Percentiles rank a stretch among this genome's conserved stretches.
phyloP scores from a whole-genome alignment of 257 asterid species.

The Paraleonurus japonicus region DNA sequence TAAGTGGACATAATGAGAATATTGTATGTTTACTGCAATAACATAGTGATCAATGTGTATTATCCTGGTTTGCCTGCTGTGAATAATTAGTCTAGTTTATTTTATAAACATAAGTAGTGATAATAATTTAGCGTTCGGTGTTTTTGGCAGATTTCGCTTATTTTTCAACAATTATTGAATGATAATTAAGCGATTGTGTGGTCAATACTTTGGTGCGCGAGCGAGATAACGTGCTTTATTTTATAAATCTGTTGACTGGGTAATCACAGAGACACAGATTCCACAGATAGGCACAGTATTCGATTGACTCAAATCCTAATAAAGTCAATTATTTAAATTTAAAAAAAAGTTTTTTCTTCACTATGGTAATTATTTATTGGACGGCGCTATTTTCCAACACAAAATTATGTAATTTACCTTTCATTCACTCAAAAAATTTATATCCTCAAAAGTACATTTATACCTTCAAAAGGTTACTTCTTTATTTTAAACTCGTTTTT shows the following conservation, averaged over 20 bases:
- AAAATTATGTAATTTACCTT: too few species aligned
- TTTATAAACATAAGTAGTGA: too few species aligned
- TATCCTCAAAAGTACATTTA: too few species aligned
- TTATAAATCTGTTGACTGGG: neutral
- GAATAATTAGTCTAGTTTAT: too few species aligned
- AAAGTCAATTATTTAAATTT: neutral
- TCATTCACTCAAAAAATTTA: too few species aligned
- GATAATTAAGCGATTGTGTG: neutral
- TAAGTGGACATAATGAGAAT: neutral
- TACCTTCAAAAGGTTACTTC: too few species aligned
- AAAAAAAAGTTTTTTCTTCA: too few species aligned
- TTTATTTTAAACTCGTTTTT: too few species aligned
- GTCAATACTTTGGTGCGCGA: neutral
- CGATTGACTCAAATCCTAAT: neutral
- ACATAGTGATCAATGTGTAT: neutral
- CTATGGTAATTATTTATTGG: neutral
- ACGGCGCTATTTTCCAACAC: too few species aligned
- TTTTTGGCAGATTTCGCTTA: neutral
- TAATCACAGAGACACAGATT: too few species aligned
- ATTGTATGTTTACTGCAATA: neutral
- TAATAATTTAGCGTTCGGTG: too few species aligned
- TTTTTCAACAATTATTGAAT: neutral
- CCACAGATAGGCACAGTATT: too few species aligned
- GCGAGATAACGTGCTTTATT: neutral
- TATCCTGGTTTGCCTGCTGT: neutral